Evolutionary conservation across 345 rosid species (phyloP), one percentile per base, ranked within the genome.

Genomic region (Citrus reticulata): DNA sequence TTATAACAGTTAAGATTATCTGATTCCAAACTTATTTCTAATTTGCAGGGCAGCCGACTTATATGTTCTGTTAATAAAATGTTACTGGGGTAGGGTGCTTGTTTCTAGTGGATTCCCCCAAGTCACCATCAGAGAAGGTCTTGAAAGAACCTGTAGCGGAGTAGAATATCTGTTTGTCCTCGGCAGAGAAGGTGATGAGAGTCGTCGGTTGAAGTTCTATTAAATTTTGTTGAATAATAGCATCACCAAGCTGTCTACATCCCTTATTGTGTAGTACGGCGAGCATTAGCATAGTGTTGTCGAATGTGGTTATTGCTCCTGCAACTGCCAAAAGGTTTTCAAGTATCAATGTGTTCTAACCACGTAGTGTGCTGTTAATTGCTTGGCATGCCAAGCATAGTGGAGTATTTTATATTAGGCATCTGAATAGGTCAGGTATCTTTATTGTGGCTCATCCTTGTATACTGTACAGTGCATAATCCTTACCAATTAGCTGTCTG

Each of bases 21-120:
- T 80, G 70, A 76, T 72, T 19, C 49, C 30, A 34, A 16, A 72
- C 74, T 40, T 68, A 58, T 39, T 65, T 67, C 29, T 32, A 58
- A 51, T 61, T 37, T 78, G 78, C 78, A 78, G 82, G 60, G 55
- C 61, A 72, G 34, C 51, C 13, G 25, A 70, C 63, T 60, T 64
- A 29, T 25, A 35, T 67, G 22, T 57, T 59, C 70, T 34, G 68
- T 70, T 40, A 64, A 24, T 59, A 34, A 51, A 49, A 62, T 39
- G 20, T 39, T 76, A 58, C 70, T 11, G 27, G 17, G 32, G 70
- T 29, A 65, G 55, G 34, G 39, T 42, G 69, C 68, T 76, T 64
- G 74, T 55, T 27, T 14, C 20, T n/a, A 42, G 55, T 59, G 39
- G 35, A 3, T 55, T 60, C 49, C 54, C 51, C 67, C 58, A 67